These are phyloP conservation scores for Fusarium mundagurra DNA, from an alignment of 2,329 filamentous ascomycete genomes.

Conservation along the genomic window DNA sequence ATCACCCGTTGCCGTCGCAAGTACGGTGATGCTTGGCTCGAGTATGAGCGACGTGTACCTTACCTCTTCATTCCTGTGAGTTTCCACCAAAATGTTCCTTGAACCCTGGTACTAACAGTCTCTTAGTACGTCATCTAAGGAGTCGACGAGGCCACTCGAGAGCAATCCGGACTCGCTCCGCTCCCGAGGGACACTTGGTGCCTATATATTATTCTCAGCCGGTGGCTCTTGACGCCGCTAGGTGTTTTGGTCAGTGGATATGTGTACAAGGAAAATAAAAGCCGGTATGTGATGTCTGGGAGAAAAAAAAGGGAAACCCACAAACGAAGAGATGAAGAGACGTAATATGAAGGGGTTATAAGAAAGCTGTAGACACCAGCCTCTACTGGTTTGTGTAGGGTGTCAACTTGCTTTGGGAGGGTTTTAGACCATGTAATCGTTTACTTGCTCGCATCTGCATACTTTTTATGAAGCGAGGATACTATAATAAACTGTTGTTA, in stretches of 20 bases:
- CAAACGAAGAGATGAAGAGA: slow-evolving; percentile 24
- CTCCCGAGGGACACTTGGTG: background rate
- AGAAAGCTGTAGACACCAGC: background rate
- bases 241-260: background rate
- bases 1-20: slow-evolving; percentile 80
- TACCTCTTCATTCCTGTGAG: slow-evolving; percentile 82
- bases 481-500: background rate
- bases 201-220: slow-evolving; percentile 5
- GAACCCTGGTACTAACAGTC: slow-evolving; percentile 21
- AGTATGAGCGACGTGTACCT: slow-evolving; percentile 82
- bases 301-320: slow-evolving; percentile 2
- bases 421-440: slow-evolving; percentile 18
- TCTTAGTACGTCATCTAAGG: slow-evolving; percentile 55
- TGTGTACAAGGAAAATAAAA: background rate
- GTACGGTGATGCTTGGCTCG: slow-evolving; percentile 83
- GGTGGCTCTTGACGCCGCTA: background rate
- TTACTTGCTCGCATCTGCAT: slow-evolving; percentile 3
- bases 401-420: background rate
- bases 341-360: slow-evolving; percentile 9
- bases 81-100: background rate
- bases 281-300: background rate
- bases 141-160: background rate
- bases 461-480: background rate
- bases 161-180: background rate
- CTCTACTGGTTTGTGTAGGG: background rate